Evolutionary conservation across 2,329 filamentous ascomycete species (phyloP).

Genomic region (Colletotrichum sp.): DNA sequence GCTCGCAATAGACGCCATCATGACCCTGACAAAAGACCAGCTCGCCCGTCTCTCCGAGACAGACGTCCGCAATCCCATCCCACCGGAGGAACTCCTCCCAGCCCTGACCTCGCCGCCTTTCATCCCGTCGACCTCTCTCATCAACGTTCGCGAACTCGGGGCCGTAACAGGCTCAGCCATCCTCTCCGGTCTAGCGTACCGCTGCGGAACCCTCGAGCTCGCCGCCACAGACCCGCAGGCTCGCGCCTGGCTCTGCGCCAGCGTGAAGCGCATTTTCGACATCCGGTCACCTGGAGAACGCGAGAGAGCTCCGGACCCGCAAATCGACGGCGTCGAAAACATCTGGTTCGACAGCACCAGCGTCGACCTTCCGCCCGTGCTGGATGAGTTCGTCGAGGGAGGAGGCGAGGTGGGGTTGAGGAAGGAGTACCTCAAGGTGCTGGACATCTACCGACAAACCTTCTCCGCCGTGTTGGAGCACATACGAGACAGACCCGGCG

Average conservation of each 20-base stretch:
- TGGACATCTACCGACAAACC: conserved; percentile 45
- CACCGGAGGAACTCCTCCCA: conserved; percentile 37
- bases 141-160: conserved; percentile 59
- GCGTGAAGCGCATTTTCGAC: conserved; percentile 55
- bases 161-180: conserved; percentile 46
- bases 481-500: conserved; percentile 48
- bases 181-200: conserved; percentile 47
- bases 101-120: conserved; percentile 51
- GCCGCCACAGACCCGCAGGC: conserved; percentile 33
- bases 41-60: conserved; percentile 40
- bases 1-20: background rate
- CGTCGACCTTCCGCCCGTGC: conserved; percentile 39
- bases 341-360: conserved; percentile 44
- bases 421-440: conserved; percentile 52
- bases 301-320: conserved; percentile 45
- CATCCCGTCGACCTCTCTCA: conserved; percentile 48
- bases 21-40: background rate
- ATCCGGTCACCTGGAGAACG: conserved; percentile 53
- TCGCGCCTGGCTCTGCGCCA: conserved; percentile 37
- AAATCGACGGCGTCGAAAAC: conserved; percentile 47
- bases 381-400: conserved; percentile 49
- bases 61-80: conserved; percentile 44
- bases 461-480: conserved; percentile 53
- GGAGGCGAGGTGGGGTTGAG: conserved; percentile 49
- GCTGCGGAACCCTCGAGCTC: conserved; percentile 48